These are phyloP conservation scores for Fennellomyces sp. DNA, from an alignment of 371 early-diverging fungal species.

Conservation along the genomic window DNA sequence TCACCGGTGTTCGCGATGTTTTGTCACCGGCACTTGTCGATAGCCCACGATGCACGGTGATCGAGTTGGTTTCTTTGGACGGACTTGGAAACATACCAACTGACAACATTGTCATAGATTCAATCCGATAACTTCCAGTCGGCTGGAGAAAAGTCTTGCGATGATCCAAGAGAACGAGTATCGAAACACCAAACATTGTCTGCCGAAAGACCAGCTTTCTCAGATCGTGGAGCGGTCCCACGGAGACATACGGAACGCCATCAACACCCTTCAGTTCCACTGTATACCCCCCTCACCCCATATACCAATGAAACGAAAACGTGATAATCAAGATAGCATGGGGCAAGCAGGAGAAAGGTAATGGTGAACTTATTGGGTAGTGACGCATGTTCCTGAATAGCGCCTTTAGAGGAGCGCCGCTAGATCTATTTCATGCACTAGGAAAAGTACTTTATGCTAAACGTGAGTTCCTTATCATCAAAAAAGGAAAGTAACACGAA, in stretches of 20 bases:
- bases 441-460: constrained; percentile 49
- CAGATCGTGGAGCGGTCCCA: constrained; percentile 23
- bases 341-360: background rate
- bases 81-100: no score
- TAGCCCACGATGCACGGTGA: background rate
- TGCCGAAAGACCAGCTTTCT: constrained; percentile 8
- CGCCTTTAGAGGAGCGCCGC: constrained; percentile 7
- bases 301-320: constrained; percentile 7
- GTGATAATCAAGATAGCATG: background rate
- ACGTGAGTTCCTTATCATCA: constrained; percentile 18
- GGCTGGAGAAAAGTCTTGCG: constrained; percentile 15
- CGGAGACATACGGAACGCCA: constrained; percentile 46
- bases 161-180: constrained; percentile 15
- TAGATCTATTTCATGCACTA: constrained; percentile 40
- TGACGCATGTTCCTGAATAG: background rate
- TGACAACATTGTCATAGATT: constrained; percentile 18
- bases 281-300: constrained; percentile 1
- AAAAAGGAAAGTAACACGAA: background rate
- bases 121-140: constrained; percentile 21
- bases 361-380: background rate
- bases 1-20: constrained; percentile 13
- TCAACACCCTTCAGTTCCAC: constrained; percentile 42
- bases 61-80: constrained; percentile 16
- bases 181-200: background rate
- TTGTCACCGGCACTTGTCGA: constrained; percentile 11